Evolutionary conservation across 106 monocot genomes (phyloP).

Genomic region (Phalaenopsis aphrodite): DNA sequence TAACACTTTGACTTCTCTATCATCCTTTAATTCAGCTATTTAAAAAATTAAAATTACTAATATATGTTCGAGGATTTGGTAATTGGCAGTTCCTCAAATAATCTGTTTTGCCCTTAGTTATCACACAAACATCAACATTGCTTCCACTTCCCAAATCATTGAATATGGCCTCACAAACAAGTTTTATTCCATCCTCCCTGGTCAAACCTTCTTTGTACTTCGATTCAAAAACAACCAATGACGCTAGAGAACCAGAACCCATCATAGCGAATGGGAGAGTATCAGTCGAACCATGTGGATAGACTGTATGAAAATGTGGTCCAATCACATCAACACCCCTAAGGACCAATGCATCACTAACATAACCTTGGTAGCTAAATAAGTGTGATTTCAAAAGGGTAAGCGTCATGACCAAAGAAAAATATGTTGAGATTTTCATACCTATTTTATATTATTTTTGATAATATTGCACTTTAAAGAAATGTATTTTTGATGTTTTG

Average conservation of each 20-base stretch:
- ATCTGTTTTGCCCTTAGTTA: constrained; percentile 70
- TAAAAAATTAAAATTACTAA: background rate
- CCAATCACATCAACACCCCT: constrained; percentile 98
- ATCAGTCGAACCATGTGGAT: constrained; percentile 97
- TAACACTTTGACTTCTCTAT: too few relatives aligned
- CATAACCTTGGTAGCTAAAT: constrained; percentile 96
- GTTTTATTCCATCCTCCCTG: constrained; percentile 70
- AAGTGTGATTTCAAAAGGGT: constrained; percentile 89
- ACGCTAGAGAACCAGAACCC: constrained; percentile 99
- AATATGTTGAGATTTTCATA: too few relatives aligned
- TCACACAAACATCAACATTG: constrained; percentile 95
- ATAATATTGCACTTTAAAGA: too few relatives aligned
- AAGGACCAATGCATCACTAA: constrained; percentile 96
- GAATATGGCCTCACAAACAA: constrained; percentile 86
- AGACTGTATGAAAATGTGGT: constrained; percentile 97
- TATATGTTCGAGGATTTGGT: constrained; percentile 65
- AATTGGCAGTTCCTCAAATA: constrained; percentile 55
- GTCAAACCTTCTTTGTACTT: constrained; percentile 72
- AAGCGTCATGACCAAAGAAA: constrained; percentile 88
- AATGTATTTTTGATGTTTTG: too few relatives aligned
- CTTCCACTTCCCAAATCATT: constrained; percentile 97
- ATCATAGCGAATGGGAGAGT: constrained; percentile 99
- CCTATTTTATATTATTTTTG: too few relatives aligned
- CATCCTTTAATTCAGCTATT: too few relatives aligned
- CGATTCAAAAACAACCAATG: constrained; percentile 94